Percentiles rank a stretch among this genome's conserved stretches.
Evolutionary conservation across 257 asterid species (phyloP).

Genomic region (Solanum virginianum): DNA sequence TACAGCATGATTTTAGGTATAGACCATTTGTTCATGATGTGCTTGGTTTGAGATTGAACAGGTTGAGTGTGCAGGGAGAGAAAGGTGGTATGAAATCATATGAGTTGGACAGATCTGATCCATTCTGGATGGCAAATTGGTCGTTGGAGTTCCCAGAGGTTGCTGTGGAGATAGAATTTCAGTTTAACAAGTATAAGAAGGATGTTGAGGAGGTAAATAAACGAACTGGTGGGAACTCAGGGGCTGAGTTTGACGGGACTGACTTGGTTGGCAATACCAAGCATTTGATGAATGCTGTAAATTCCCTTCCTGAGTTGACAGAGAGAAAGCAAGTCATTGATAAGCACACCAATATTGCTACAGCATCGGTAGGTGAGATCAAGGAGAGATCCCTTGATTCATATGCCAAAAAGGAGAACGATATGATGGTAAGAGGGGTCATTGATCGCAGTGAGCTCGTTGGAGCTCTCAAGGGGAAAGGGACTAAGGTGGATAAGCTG

Average conservation of each 20-base stretch:
- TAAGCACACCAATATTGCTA: conserved; percentile 86
- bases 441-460: conserved; percentile 76
- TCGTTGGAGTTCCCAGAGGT: conserved; percentile 81
- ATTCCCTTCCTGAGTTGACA: conserved; percentile 89
- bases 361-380: conserved; percentile 57
- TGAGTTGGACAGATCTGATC: conserved; percentile 69
- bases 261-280: conserved; percentile 82
- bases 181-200: conserved; percentile 68
- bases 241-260: conserved; percentile 81
- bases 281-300: conserved; percentile 93
- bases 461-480: conserved; percentile 79
- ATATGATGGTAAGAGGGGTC: conserved; percentile 81
- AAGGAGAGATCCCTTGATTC: conserved; percentile 71
- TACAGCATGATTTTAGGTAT: conserved; percentile 94
- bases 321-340: conserved; percentile 80
- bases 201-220: conserved; percentile 90
- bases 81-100: conserved; percentile 75
- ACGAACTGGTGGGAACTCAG: conserved; percentile 75
- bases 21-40: conserved; percentile 94
- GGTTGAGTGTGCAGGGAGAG: conserved; percentile 80
- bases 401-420: conserved; percentile 75
- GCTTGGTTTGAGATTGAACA: conserved; percentile 86
- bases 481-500: conserved; percentile 55
- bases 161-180: conserved; percentile 82
- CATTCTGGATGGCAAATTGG: conserved; percentile 83